phyloP scores from a whole-genome alignment of 768 basidiomycete species.

The Leccinum uliginosum region DNA sequence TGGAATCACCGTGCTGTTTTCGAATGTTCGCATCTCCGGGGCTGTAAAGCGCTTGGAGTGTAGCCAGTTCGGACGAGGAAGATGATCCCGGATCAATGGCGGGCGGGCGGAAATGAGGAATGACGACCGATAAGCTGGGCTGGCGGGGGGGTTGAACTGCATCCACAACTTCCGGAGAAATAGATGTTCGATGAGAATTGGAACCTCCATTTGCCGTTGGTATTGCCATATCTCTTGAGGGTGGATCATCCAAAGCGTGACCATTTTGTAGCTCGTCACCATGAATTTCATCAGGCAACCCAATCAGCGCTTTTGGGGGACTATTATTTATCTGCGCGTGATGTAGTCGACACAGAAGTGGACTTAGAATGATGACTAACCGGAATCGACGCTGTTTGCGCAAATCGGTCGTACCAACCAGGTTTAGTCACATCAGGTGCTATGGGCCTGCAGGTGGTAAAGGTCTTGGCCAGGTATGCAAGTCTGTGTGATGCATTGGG shows the following conservation, averaged over 20 bases:
- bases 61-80: neutral
- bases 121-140: neutral
- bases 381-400: constrained; percentile 18
- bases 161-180: neutral
- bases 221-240: neutral
- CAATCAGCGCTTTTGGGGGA: constrained; percentile 10
- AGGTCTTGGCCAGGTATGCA: constrained; percentile 44
- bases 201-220: neutral
- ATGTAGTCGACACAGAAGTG: neutral
- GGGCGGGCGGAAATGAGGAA: neutral
- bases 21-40: neutral
- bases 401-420: constrained; percentile 61
- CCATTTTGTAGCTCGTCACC: constrained; percentile 4
- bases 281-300: constrained; percentile 8
- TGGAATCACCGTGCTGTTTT: neutral
- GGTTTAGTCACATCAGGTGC: constrained; percentile 34
- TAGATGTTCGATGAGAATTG: neutral
- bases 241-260: neutral
- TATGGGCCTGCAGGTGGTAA: constrained; percentile 44
- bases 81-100: constrained; percentile 1
- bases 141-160: neutral
- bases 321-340: constrained; percentile 16
- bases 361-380: constrained; percentile 11
- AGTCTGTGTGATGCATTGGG: constrained; percentile 36
- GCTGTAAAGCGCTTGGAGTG: neutral